These are phyloP conservation scores for Trichosanthes cucumerina DNA, from an alignment of 306 rosid species.

Conservation along the genomic window DNA sequence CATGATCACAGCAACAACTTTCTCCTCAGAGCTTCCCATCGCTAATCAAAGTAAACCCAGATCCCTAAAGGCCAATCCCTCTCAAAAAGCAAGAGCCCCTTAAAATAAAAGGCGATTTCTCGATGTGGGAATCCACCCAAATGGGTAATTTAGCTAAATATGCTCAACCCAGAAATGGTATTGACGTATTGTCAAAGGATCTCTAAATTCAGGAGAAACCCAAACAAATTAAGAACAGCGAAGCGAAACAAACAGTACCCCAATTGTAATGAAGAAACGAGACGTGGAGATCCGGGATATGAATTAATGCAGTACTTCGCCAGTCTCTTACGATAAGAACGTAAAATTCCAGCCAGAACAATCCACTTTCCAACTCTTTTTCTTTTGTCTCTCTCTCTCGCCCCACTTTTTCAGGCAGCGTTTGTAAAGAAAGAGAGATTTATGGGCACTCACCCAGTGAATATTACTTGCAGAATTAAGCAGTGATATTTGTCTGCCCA, in stretches of 20 bases:
- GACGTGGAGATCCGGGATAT: background rate
- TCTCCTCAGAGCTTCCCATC: slow-evolving; percentile 64
- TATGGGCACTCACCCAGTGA: background rate
- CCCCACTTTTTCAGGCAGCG: background rate
- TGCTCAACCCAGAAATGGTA: background rate
- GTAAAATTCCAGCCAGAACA: background rate
- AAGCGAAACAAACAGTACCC: background rate
- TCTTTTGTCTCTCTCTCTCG: background rate
- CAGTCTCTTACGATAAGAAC: background rate
- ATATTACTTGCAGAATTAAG: background rate
- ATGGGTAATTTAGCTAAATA: background rate
- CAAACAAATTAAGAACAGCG: background rate
- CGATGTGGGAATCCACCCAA: slow-evolving; percentile 10
- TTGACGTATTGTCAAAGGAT: background rate
- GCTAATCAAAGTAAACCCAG: slow-evolving; percentile 21
- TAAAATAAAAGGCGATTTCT: background rate
- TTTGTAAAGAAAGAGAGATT: background rate
- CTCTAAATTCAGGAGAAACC: background rate
- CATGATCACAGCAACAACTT: slow-evolving; percentile 89
- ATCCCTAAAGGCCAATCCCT: slow-evolving; percentile 18
- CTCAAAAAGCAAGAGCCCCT: background rate
- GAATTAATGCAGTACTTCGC: background rate
- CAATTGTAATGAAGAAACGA: background rate
- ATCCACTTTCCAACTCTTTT: background rate
- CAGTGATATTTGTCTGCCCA: background rate